Evolutionary conservation across 2,329 filamentous ascomycete species (phyloP).

Genomic region (Trichoderma harzianum): DNA sequence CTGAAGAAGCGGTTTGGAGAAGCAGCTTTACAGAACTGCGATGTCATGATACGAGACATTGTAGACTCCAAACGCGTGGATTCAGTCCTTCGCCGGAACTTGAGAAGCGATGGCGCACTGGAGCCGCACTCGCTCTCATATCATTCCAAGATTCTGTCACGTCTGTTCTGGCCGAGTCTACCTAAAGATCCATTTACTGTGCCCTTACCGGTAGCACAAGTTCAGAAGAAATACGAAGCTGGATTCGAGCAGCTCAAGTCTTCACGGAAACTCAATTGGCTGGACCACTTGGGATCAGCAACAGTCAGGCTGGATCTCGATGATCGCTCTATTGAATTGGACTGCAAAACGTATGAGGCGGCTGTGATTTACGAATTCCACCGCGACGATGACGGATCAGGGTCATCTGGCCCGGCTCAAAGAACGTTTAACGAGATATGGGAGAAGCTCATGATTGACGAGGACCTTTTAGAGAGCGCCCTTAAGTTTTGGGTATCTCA

Average conservation of each 20-base stretch:
- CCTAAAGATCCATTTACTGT: conserved; percentile 66
- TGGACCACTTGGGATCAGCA: conserved; percentile 76
- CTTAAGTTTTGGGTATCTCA: conserved; percentile 70
- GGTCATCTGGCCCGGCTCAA: conserved; percentile 33
- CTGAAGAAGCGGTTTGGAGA: conserved; percentile 89
- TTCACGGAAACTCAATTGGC: conserved; percentile 83
- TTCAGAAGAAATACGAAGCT: conserved; percentile 68
- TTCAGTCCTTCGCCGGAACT: conserved; percentile 54
- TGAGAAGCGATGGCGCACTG: conserved; percentile 21
- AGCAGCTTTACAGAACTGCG: conserved; percentile 80
- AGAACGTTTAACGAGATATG: conserved; percentile 54
- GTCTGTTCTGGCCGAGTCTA: conserved; percentile 88
- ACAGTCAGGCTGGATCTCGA: conserved; percentile 77
- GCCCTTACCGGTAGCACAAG: conserved; percentile 53
- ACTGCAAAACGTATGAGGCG: conserved; percentile 81
- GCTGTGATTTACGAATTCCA: conserved; percentile 84
- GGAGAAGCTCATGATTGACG: conserved; percentile 65
- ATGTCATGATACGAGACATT: conserved; percentile 96
- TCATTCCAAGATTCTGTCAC: conserved; percentile 82
- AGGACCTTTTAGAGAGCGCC: conserved; percentile 64
- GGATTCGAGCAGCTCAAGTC: conserved; percentile 79
- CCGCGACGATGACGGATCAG: conserved; percentile 31
- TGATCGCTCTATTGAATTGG: conserved; percentile 70
- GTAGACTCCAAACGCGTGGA: conserved; percentile 78
- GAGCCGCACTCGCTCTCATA: conserved; percentile 40